Evolutionary conservation across 805 yeast species (phyloP), one percentile per base, ranked within the genome.

Genomic region (Ogataea zsoltii): DNA sequence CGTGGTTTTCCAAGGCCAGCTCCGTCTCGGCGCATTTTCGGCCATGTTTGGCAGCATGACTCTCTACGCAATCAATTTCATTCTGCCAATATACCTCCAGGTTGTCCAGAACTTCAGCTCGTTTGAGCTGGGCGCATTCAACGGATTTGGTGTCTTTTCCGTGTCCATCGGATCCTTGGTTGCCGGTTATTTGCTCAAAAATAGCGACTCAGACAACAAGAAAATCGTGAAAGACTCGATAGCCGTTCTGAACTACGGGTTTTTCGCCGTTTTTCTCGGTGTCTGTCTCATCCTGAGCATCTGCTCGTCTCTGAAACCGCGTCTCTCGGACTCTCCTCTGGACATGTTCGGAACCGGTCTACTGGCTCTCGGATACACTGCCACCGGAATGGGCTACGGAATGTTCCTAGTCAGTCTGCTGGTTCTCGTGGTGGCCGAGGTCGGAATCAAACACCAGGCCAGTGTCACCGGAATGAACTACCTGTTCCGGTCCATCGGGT

Each of bases 391-490:
- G 5, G 75, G 76, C 1, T 66, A 65, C 42, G 78, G 78, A 23
- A 65, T 68, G 15, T 70, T 69, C 42, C 46, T 67, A 30, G 76
- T 72, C 16, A 66, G 73, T 16, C 50, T 70, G 7, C 48, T 68
- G 32, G 62, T 73, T 30, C 61, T 74, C 41, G 74, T 71, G 30
- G 75, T 75, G 13, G 75, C 70, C 38, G 63, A 68, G 15, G 72
- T 73, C 25, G 76, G 76, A 5, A 59, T 64, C 42, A 66, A 71
- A 21, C 67, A 70, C 45, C 80, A 75, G 55, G 79, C 77, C 12
- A 63, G 74, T 2, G 71, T 74, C 40, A 74, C 76, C 0, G 79
- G 79, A 34, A 67, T 75, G 62, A 74, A 71, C 54, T 75, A 75
- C 48, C 55, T 75, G 41, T 75, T 76, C 65, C 65, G 79, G 50